These are phyloP conservation scores for Arthrobotrys entomopaga DNA, from an alignment of 2,329 filamentous ascomycete genomes.

Conservation along the genomic window DNA sequence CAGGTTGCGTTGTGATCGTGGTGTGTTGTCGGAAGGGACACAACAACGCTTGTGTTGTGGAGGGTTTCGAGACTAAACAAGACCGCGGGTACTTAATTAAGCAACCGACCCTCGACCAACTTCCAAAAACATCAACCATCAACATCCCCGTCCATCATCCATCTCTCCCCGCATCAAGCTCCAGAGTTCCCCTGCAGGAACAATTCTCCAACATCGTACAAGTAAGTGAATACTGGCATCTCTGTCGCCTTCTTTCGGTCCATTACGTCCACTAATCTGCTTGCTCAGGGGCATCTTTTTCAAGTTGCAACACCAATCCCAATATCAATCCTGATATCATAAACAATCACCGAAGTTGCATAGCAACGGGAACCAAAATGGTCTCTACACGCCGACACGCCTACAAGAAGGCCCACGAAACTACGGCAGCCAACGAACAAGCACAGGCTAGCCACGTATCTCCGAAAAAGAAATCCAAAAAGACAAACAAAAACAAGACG, in stretches of 20 bases:
- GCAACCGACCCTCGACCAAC: background rate
- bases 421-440: background rate
- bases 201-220: conserved; percentile 1
- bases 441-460: background rate
- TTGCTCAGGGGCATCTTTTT: background rate
- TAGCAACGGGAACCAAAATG: conserved; percentile 14
- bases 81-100: too few relatives aligned
- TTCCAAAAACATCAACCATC: conserved; percentile 5
- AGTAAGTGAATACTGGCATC: background rate
- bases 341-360: background rate
- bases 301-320: too few relatives aligned
- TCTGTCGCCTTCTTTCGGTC: conserved; percentile 9
- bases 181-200: background rate
- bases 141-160: background rate
- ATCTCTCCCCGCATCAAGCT: conserved; percentile 10
- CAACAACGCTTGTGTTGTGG: too few relatives aligned
- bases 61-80: too few relatives aligned
- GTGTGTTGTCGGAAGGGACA: too few relatives aligned
- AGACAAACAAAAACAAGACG: conserved; percentile 3
- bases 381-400: conserved; percentile 1
- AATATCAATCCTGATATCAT: background rate
- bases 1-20: too few relatives aligned
- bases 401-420: background rate
- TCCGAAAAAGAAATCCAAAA: background rate
- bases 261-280: background rate